Conservation (phyloP, 139 green algal genomes). For the Nannochloris sp. region DNA sequence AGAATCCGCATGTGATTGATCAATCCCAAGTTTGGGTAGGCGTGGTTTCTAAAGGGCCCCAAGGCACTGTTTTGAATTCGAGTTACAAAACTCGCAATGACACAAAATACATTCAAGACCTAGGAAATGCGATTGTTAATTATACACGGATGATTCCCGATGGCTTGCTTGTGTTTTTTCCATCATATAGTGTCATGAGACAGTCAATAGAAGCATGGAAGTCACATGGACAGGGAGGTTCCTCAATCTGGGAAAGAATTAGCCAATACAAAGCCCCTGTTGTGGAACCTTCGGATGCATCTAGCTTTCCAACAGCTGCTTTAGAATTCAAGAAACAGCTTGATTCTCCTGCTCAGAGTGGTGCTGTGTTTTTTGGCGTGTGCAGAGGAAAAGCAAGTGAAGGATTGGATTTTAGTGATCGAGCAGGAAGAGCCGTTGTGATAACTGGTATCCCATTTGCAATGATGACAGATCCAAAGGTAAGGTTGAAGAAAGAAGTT, state of each 20-base stretch:
- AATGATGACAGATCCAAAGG: slow-evolving; percentile 48
- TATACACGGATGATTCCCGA: slow-evolving; percentile 76
- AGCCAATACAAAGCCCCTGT: slow-evolving; percentile 68
- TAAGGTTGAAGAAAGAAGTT: slow-evolving; percentile 64
- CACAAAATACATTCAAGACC: slow-evolving; percentile 52
- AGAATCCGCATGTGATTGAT: slow-evolving; percentile 91
- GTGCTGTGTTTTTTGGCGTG: slow-evolving; percentile 89
- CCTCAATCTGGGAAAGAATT: slow-evolving; percentile 83
- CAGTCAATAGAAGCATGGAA: slow-evolving; percentile 75
- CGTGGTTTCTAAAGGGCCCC: slow-evolving; percentile 69
- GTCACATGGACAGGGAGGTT: slow-evolving; percentile 7
- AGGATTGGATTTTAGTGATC: slow-evolving; percentile 93
- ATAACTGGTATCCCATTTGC: slow-evolving; percentile 93
- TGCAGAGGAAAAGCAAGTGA: slow-evolving; percentile 85
- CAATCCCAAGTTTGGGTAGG: slow-evolving; percentile 76
- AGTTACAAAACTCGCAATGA: slow-evolving; percentile 63
- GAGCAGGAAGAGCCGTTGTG: slow-evolving; percentile 76
- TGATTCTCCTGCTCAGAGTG: slow-evolving; percentile 41
- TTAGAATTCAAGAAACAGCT: slow-evolving; percentile 67
- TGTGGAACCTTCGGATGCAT: slow-evolving; percentile 67
- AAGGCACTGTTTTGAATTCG: slow-evolving; percentile 68
- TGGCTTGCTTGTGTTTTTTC: slow-evolving; percentile 96
- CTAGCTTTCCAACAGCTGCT: slow-evolving; percentile 41
- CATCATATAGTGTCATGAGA: slow-evolving; percentile 68
- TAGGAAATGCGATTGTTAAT: slow-evolving; percentile 73